phyloP scores from a whole-genome alignment of 1,284 basidiomycete species.

The Rhodotorula sp. region DNA sequence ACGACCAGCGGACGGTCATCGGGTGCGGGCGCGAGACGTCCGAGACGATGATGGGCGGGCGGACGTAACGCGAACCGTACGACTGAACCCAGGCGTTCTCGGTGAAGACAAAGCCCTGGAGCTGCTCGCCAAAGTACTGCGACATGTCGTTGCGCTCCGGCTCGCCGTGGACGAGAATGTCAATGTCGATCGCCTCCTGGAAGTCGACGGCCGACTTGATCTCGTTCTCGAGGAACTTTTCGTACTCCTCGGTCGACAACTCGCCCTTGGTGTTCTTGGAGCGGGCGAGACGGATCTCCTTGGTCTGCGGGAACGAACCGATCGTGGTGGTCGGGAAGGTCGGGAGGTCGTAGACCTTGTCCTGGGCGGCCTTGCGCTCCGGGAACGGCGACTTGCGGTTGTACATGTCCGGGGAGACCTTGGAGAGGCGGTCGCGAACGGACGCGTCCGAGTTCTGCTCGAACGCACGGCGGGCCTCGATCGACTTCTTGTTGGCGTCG shows the following conservation, averaged over 20 bases:
- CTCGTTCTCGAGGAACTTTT: conserved; percentile 98
- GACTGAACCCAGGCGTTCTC: conserved; percentile 99
- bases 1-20: conserved; percentile 97
- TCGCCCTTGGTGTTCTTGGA: conserved; percentile 92
- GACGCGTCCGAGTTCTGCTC: conserved; percentile 92
- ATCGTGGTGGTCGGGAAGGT: conserved; percentile 68
- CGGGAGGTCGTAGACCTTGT: conserved; percentile 84
- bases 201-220: conserved; percentile 89
- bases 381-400: conserved; percentile 89
- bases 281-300: conserved; percentile 96
- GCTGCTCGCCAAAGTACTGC: conserved; percentile 92
- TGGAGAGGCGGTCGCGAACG: conserved; percentile 91
- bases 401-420: conserved; percentile 83
- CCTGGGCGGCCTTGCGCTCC: conserved; percentile 82
- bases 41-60: conserved; percentile 97
- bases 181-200: conserved; percentile 95
- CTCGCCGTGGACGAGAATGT: conserved; percentile 98
- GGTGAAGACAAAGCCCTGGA: conserved; percentile 95
- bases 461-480: conserved; percentile 92
- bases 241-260: conserved; percentile 83
- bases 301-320: conserved; percentile 66
- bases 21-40: conserved; percentile 91
- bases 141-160: conserved; percentile 60
- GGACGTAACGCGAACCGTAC: conserved; percentile 95
- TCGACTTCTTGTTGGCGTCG: conserved; percentile 85